A percentile compares a stretch with the other conserved stretches of the same genome.
Evolutionary conservation across 208 protist genomes (phyloP).

Genomic region (Trypanosoma scelopori): DNA sequence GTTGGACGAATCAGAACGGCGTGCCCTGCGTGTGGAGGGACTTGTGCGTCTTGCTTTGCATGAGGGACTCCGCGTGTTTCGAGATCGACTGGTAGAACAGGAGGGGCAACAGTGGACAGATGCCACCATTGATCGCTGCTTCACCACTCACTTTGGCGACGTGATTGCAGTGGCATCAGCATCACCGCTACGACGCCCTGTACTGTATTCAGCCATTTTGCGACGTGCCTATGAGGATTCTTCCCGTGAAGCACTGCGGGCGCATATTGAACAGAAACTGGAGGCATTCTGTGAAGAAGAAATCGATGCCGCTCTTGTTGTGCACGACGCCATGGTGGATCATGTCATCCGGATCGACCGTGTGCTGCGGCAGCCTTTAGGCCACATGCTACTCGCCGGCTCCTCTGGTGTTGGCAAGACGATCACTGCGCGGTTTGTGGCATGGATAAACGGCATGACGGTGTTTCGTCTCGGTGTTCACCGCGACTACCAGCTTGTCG

Average conservation of each 20-base stretch:
- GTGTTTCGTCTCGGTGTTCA: constrained; percentile 98
- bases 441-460: constrained; percentile 97
- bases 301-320: constrained; percentile 95
- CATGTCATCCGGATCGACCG: constrained; percentile 99
- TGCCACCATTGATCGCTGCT: constrained; percentile 61
- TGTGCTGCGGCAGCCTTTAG: constrained; percentile 97
- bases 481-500: constrained; percentile 93
- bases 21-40: constrained; percentile 39
- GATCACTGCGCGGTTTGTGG: constrained; percentile 96
- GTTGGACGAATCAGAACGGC: constrained; percentile 49
- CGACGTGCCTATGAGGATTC: constrained; percentile 90
- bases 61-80: constrained; percentile 98
- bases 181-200: constrained; percentile 78
- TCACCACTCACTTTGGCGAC: constrained; percentile 85
- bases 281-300: constrained; percentile 97
- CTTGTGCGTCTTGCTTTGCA: constrained; percentile 96
- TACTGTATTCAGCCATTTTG: constrained; percentile 97
- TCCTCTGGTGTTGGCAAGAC: constrained; percentile 98
- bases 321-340: constrained; percentile 98
- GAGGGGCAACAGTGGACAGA: constrained; percentile 97
- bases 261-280: constrained; percentile 90
- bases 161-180: constrained; percentile 16
- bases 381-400: constrained; percentile 97
- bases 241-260: constrained; percentile 86
- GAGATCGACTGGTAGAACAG: constrained; percentile 90